Evolutionary conservation across 2,329 filamentous ascomycete species (phyloP), one percentile per base, ranked within the genome.

Genomic region (Pyricularia sp.): DNA sequence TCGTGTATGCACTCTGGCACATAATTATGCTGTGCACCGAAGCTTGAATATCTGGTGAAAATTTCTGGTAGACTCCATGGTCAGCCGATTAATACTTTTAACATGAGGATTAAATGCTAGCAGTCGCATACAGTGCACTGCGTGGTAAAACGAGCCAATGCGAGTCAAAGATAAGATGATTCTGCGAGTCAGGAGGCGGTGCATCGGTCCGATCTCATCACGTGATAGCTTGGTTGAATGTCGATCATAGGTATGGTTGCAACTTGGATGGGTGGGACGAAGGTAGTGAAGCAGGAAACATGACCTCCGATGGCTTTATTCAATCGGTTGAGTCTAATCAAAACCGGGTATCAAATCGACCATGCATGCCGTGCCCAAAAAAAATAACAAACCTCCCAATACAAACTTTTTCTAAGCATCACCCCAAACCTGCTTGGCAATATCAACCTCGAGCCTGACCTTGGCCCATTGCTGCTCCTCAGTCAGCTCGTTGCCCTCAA

Each of bases 381-480:
- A 26, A 31, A 65, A 65, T n/a, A 30, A 11, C 28, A 31, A 65
- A 33, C 9, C 7, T 30, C 7, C 17, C 7, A n/a, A 17, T n/a
- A n/a, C 5, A 50, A 36, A 3, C 12, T 36, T 36, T 36, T 36
- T 36, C 6, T 36, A 14, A 14, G 42, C 83, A 0, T 82, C 78
- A 0, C 83, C 83, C 85, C 85, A 87, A 65, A 87, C 78, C 75
- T 84, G 76, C 79, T 85, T 86, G 2, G 85, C 85, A 74, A 87
- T 86, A 73, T 86, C 83, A 0, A 85, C 82, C 76, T 85, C 80
- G 25, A 85, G 75, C 69, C 80, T 77, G 9, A 86, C 77, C 80
- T 87, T 87, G 3, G 81, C 84, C 85, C 84, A 87, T 75, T 86
- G 84, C 79, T 86, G 80, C 70, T 86, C 84, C 75, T 85, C 82